Conservation (phyloP, 1,139 yeast species). For the Debaryomycetaceae sp. region DNA sequence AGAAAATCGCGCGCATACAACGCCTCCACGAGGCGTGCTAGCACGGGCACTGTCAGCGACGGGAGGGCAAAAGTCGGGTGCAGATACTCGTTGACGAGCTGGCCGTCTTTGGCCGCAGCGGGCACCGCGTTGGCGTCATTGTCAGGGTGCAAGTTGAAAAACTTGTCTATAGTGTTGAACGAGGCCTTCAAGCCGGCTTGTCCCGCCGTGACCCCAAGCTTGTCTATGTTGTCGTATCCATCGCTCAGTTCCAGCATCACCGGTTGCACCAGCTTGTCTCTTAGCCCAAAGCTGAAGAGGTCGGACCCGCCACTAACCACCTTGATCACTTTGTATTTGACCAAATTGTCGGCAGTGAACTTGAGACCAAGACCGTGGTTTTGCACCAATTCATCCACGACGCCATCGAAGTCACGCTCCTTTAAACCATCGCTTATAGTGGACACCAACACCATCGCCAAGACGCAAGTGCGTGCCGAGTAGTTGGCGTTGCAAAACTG, state of each 20-base stretch:
- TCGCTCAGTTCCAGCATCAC: no score
- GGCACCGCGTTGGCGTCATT: neutral
- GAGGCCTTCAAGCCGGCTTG: conserved; percentile 29
- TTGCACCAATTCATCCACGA: conserved; percentile 49
- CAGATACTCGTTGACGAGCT: conserved; percentile 22
- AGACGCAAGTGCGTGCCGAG: conserved; percentile 37
- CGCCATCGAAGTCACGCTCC: conserved; percentile 49
- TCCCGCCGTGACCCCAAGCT: conserved; percentile 32
- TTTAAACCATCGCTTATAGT: conserved; percentile 62
- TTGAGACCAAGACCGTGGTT: conserved; percentile 55
- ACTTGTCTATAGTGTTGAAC: conserved; percentile 37
- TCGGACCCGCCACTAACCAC: conserved; percentile 19
- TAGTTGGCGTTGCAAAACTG: conserved; percentile 43
- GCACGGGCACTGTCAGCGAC: conserved; percentile 48
- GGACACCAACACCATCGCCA: conserved; percentile 51
- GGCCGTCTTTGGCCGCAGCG: conserved; percentile 2
- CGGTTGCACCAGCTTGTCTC: neutral
- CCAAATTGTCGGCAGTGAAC: conserved; percentile 24
- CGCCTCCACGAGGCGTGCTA: conserved; percentile 46
- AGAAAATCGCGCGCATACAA: conserved; percentile 45
- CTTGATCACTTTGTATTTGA: conserved; percentile 23
- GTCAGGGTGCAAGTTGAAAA: conserved; percentile 42
- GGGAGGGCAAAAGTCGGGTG: conserved; percentile 52
- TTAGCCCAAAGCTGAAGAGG: conserved; percentile 17
- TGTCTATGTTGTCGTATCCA: conserved; percentile 14